These are phyloP conservation scores for Globisporangium paddicum DNA, from an alignment of 352 stramenopile species.

Conservation along the genomic window DNA sequence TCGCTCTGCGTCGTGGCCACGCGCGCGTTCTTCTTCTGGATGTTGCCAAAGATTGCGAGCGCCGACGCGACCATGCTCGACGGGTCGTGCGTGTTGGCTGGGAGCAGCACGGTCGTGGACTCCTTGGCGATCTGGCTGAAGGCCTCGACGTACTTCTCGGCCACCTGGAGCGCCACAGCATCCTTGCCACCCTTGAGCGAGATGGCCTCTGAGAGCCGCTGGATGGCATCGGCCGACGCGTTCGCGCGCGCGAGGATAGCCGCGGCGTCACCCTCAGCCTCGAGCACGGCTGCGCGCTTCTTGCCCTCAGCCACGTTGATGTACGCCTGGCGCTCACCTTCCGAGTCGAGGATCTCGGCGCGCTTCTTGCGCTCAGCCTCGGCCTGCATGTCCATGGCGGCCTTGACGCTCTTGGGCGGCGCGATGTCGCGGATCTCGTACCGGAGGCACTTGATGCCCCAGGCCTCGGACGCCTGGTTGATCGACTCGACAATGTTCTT, in stretches of 20 bases:
- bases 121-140: conserved; percentile 90
- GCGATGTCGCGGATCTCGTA: conserved; percentile 92
- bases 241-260: conserved; percentile 80
- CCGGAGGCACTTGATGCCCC: conserved; percentile 88
- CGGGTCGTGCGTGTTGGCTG: conserved; percentile 76
- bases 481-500: conserved; percentile 89
- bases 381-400: conserved; percentile 92
- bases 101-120: conserved; percentile 81
- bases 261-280: conserved; percentile 82
- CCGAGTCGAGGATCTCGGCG: conserved; percentile 89
- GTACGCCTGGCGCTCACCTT: conserved; percentile 79
- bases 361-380: conserved; percentile 90
- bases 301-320: conserved; percentile 91
- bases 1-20: conserved; percentile 15
- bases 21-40: conserved; percentile 74
- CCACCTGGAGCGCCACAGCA: conserved; percentile 81
- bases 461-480: conserved; percentile 87
- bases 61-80: conserved; percentile 89
- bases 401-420: conserved; percentile 80
- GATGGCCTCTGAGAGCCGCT: conserved; percentile 70
- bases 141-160: conserved; percentile 91
- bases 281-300: conserved; percentile 81
- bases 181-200: conserved; percentile 61
- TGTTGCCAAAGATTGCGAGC: conserved; percentile 84
- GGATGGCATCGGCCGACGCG: conserved; percentile 80